A percentile compares a stretch with the other conserved stretches of the same genome.
Evolutionary conservation across 2,329 filamentous ascomycete genomes (phyloP).

Genomic region (Diplodia scrobiculata): DNA sequence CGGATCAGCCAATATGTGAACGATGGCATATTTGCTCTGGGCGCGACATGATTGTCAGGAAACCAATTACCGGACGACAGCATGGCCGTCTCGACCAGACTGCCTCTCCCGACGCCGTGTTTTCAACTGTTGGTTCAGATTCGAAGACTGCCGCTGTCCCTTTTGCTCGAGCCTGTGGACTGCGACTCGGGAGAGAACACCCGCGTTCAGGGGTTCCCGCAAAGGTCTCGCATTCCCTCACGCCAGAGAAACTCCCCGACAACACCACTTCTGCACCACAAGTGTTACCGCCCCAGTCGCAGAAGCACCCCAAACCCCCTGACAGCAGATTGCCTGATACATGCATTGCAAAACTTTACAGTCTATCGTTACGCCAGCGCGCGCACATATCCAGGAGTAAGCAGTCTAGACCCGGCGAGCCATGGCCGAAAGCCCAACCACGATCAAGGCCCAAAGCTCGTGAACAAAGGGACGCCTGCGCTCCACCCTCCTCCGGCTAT

Average conservation of each 20-base stretch:
- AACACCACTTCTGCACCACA: background rate
- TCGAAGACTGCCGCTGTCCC: background rate
- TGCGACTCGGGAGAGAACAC: background rate
- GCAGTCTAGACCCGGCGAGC: too few relatives aligned
- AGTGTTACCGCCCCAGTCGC: background rate
- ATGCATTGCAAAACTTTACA: too few relatives aligned
- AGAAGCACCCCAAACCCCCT: background rate
- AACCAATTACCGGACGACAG: background rate
- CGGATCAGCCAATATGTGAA: background rate
- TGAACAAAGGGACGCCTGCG: too few relatives aligned
- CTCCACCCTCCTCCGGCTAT: too few relatives aligned
- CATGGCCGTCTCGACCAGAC: background rate
- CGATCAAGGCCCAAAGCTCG: too few relatives aligned
- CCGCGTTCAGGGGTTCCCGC: too few relatives aligned
- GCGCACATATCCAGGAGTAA: too few relatives aligned
- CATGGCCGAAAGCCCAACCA: too few relatives aligned
- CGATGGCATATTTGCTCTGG: background rate
- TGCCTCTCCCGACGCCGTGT: background rate
- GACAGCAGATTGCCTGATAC: too few relatives aligned
- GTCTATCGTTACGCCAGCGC: too few relatives aligned
- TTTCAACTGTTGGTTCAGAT: background rate
- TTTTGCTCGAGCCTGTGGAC: background rate
- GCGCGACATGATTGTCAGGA: background rate
- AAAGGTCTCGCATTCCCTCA: background rate
- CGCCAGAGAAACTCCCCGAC: background rate